Percentiles rank a stretch among this genome's conserved stretches.
Conservation (phyloP, 352 stramenopile species). For the Phytophthora pisi region DNA sequence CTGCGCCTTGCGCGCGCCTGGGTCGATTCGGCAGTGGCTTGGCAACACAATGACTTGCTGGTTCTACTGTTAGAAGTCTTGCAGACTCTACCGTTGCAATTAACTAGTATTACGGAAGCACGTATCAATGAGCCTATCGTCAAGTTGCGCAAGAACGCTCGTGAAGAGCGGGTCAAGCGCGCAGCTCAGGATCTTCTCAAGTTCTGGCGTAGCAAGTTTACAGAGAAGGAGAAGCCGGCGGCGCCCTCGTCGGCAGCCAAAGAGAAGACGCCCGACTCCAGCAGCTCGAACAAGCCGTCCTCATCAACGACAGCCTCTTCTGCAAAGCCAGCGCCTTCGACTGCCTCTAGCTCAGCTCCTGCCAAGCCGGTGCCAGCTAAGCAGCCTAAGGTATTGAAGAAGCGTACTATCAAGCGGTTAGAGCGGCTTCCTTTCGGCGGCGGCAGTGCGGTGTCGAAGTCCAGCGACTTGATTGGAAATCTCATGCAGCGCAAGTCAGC, state of each 20-base stretch:
- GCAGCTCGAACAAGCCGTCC: conserved; percentile 19
- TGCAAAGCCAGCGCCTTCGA: conserved; percentile 22
- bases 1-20: conserved; percentile 79
- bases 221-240: conserved; percentile 76
- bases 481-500: conserved; percentile 84
- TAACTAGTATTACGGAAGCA: conserved; percentile 88
- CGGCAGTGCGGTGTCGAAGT: conserved; percentile 67
- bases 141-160: conserved; percentile 79
- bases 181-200: conserved; percentile 86
- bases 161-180: conserved; percentile 80
- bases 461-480: conserved; percentile 81
- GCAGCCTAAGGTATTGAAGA: conserved; percentile 58
- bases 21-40: conserved; percentile 79
- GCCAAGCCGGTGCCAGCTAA: conserved; percentile 26
- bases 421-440: conserved; percentile 71
- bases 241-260: conserved; percentile 30
- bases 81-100: conserved; percentile 80
- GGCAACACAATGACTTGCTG: conserved; percentile 82
- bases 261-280: conserved; percentile 18
- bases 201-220: conserved; percentile 84
- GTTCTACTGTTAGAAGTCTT: conserved; percentile 83
- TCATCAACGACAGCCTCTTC: conserved; percentile 26
- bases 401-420: conserved; percentile 78
- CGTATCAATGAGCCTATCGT: conserved; percentile 90
- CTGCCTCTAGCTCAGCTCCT: conserved; percentile 18